Conservation (phyloP, 2,329 filamentous ascomycete species). For the Zopfia rhizophila region DNA sequence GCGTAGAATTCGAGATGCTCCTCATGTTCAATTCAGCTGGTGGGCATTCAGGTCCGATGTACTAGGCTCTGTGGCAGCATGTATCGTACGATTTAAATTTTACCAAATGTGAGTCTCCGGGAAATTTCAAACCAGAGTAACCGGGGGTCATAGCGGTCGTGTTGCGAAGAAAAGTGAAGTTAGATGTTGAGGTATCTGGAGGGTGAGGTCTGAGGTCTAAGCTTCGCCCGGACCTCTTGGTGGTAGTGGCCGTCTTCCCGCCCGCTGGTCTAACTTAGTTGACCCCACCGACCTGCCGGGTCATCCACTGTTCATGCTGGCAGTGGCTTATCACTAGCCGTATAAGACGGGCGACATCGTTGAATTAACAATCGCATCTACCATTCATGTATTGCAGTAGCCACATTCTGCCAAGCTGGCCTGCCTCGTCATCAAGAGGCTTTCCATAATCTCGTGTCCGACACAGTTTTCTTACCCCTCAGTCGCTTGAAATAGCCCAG, state of each 20-base stretch:
- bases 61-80: too few relatives aligned
- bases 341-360: neutral
- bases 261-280: neutral
- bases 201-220: neutral
- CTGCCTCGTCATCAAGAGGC: conserved; percentile 5
- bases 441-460: neutral
- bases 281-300: neutral
- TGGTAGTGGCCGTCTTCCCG: neutral
- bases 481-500: neutral
- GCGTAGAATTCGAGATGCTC: too few relatives aligned
- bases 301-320: neutral
- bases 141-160: neutral
- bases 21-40: too few relatives aligned
- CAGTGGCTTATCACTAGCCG: neutral
- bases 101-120: conserved; percentile 4
- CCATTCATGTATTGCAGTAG: neutral
- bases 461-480: neutral
- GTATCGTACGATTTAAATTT: too few relatives aligned
- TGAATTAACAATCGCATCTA: conserved; percentile 2
- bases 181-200: neutral
- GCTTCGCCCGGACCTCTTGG: conserved; percentile 1
- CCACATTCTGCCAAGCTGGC: conserved; percentile 1
- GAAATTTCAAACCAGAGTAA: conserved; percentile 10
- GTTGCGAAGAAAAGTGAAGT: neutral
- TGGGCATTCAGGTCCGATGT: too few relatives aligned